phyloP scores from a whole-genome alignment of 768 basidiomycete genomes.

The Multifurca ochricompacta region DNA sequence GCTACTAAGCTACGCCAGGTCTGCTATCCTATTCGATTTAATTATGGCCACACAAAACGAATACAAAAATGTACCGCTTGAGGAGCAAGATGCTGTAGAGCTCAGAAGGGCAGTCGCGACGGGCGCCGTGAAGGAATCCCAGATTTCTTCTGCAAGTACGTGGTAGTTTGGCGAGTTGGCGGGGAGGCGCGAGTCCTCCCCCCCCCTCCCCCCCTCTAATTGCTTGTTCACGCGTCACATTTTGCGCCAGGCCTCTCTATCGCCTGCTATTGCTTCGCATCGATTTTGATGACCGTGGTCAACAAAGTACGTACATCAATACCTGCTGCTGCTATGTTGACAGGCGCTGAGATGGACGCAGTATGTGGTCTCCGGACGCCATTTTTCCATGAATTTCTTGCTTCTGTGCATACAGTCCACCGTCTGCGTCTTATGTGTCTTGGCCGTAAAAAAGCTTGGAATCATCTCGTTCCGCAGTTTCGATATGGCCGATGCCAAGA shows the following conservation, averaged over 20 bases:
- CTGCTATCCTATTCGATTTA: background rate
- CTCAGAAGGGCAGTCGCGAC: slow-evolving; percentile 45
- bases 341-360: slow-evolving; percentile 27
- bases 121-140: slow-evolving; percentile 28
- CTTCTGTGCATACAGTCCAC: slow-evolving; percentile 84
- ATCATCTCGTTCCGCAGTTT: slow-evolving; percentile 83
- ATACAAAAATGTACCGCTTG: slow-evolving; percentile 22
- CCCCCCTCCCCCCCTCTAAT: background rate
- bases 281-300: slow-evolving; percentile 93
- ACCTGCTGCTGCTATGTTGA: background rate
- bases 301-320: slow-evolving; percentile 63
- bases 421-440: slow-evolving; percentile 79
- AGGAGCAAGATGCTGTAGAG: slow-evolving; percentile 42
- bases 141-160: slow-evolving; percentile 27
- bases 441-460: slow-evolving; percentile 60
- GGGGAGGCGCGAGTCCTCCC: background rate
- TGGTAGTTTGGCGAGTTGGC: background rate
- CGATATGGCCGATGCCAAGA: slow-evolving; percentile 73
- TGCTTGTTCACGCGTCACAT: background rate
- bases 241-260: slow-evolving; percentile 66
- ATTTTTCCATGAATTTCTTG: slow-evolving; percentile 97
- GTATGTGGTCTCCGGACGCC: slow-evolving; percentile 89
- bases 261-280: slow-evolving; percentile 82
- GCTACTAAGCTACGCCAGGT: background rate
- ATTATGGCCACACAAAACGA: slow-evolving; percentile 15